phyloP scores from a whole-genome alignment of 2,329 filamentous ascomycete genomes.

The Colletotrichum spaethianum region DNA sequence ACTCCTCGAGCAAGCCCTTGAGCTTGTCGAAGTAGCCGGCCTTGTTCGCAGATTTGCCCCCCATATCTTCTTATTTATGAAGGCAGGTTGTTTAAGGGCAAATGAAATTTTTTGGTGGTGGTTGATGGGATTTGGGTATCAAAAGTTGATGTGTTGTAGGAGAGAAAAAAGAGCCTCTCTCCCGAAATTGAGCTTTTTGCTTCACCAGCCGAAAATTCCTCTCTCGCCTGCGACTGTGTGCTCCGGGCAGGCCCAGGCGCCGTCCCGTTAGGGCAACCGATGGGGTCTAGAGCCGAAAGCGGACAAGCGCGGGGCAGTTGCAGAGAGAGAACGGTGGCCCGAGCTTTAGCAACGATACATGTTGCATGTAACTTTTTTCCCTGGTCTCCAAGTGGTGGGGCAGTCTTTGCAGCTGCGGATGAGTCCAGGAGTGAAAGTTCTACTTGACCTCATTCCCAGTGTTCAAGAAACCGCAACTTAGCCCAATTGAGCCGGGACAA shows the following conservation, averaged over 20 bases:
- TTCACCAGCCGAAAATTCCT: conserved; percentile 30
- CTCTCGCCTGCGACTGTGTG: conserved; percentile 25
- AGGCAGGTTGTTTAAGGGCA: conserved; percentile 99
- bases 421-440: conserved; percentile 33
- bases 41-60: conserved; percentile 97
- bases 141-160: conserved; percentile 37
- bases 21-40: conserved; percentile 99
- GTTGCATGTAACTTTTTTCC: conserved; percentile 54
- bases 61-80: conserved; percentile 97
- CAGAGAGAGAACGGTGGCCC: conserved; percentile 16
- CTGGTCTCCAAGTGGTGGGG: conserved; percentile 31
- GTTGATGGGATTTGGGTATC: conserved; percentile 41
- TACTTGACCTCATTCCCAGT: conserved; percentile 4
- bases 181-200: conserved; percentile 36
- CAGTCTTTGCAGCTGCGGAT: conserved; percentile 5
- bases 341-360: conserved; percentile 48
- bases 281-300: conserved; percentile 19
- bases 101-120: conserved; percentile 49
- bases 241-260: not conserved
- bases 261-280: conserved; percentile 54
- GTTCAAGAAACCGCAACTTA: conserved; percentile 5
- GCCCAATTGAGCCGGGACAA: conserved; percentile 13
- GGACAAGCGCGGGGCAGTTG: conserved; percentile 36
- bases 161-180: not conserved
- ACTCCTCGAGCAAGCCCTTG: conserved; percentile 95